A percentile compares a stretch with the other conserved stretches of the same genome.
These are phyloP conservation scores for Papilionanthe hybrid DNA, from an alignment of 116 monocot genomes.

Conservation along the genomic window DNA sequence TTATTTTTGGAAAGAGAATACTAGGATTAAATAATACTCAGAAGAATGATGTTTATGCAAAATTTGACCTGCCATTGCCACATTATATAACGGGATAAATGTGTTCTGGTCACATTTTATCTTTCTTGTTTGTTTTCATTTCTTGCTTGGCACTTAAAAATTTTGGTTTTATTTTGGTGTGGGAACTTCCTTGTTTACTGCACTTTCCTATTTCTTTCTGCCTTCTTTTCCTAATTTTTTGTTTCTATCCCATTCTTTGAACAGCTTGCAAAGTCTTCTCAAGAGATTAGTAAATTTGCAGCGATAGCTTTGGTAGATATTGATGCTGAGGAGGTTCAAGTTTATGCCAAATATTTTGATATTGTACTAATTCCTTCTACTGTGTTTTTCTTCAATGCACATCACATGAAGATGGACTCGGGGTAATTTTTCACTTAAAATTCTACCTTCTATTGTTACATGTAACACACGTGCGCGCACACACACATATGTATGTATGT, in stretches of 20 bases:
- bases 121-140: no score
- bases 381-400: conserved; percentile 94
- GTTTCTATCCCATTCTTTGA: background rate
- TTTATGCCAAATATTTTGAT: conserved; percentile 82
- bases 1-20: background rate
- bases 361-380: conserved; percentile 73
- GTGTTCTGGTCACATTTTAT: no score
- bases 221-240: background rate
- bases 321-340: conserved; percentile 69
- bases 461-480: no score
- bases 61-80: background rate
- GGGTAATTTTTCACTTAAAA: conserved; percentile 34
- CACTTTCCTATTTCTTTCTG: background rate
- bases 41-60: background rate
- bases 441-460: background rate
- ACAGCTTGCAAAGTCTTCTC: conserved; percentile 52
- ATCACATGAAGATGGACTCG: conserved; percentile 99
- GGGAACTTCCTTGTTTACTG: background rate
- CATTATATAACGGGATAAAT: no score
- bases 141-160: no score
- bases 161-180: no score
- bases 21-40: background rate
- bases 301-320: conserved; percentile 65
- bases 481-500: no score
- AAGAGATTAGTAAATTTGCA: conserved; percentile 69